Conservation (phyloP, 2,329 filamentous ascomycete genomes). For the Sclerotinia nivalis region DNA sequence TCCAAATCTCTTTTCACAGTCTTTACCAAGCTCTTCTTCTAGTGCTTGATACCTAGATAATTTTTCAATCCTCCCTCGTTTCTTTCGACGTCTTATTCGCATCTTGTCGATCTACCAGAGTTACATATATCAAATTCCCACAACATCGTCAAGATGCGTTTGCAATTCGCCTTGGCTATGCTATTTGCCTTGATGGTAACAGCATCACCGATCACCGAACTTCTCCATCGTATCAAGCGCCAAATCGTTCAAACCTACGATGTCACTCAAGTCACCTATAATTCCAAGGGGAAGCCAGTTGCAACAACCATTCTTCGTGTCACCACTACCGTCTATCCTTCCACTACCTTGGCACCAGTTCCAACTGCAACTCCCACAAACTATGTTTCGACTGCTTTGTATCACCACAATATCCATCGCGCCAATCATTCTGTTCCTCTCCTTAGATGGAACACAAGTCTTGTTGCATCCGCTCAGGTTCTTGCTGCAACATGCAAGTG, state of each 20-base stretch:
- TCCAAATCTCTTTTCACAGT: constrained; percentile 4
- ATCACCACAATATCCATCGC: constrained; percentile 25
- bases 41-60: constrained; percentile 18
- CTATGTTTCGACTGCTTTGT: constrained; percentile 23
- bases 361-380: constrained; percentile 23
- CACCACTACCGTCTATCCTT: constrained; percentile 23
- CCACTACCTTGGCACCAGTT: constrained; percentile 20
- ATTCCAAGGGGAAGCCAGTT: constrained; percentile 17
- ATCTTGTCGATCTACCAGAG: constrained; percentile 11
- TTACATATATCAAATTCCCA: not conserved
- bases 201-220: constrained; percentile 18
- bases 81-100: constrained; percentile 3
- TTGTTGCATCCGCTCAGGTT: constrained; percentile 24
- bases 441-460: constrained; percentile 16
- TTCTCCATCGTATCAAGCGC: constrained; percentile 10
- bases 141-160: constrained; percentile 16
- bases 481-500: constrained; percentile 26
- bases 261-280: constrained; percentile 21
- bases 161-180: constrained; percentile 17
- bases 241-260: constrained; percentile 21
- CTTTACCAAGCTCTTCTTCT: constrained; percentile 20
- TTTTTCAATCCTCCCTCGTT: not conserved
- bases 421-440: constrained; percentile 23
- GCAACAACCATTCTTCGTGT: constrained; percentile 17
- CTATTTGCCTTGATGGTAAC: constrained; percentile 19